These are phyloP conservation scores for Benincasa hispida DNA, from an alignment of 306 rosid genomes.

Conservation along the genomic window DNA sequence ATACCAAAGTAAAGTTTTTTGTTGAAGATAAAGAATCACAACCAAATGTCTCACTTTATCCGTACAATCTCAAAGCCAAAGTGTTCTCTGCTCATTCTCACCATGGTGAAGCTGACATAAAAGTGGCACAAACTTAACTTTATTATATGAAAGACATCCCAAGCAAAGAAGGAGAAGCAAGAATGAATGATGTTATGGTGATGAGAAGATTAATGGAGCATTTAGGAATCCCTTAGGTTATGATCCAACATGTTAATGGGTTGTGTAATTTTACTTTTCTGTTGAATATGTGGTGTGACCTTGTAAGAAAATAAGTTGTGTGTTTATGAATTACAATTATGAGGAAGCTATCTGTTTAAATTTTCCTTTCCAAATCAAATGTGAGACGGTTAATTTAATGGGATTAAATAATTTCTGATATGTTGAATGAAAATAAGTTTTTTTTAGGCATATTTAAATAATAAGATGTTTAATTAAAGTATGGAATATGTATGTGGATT, in stretches of 20 bases:
- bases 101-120: neutral
- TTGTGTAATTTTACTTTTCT: neutral
- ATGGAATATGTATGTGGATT: no score
- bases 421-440: no score
- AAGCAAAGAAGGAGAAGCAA: neutral
- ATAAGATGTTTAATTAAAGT: no score
- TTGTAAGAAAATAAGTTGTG: neutral
- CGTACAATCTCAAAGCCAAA: neutral
- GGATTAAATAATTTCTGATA: no score
- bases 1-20: no score
- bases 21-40: neutral
- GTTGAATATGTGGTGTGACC: neutral
- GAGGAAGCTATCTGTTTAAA: neutral
- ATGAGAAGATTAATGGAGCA: no score
- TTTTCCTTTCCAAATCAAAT: no score
- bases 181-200: no score
- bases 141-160: neutral
- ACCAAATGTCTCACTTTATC: neutral
- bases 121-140: neutral
- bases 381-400: no score
- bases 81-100: neutral
- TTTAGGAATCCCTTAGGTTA: neutral
- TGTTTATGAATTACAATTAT: neutral
- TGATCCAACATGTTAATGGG: neutral
- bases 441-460: no score